Evolutionary conservation across 1,284 basidiomycete species (phyloP), one percentile per base, ranked within the genome.

Genomic region (Ustilago bromivora): DNA sequence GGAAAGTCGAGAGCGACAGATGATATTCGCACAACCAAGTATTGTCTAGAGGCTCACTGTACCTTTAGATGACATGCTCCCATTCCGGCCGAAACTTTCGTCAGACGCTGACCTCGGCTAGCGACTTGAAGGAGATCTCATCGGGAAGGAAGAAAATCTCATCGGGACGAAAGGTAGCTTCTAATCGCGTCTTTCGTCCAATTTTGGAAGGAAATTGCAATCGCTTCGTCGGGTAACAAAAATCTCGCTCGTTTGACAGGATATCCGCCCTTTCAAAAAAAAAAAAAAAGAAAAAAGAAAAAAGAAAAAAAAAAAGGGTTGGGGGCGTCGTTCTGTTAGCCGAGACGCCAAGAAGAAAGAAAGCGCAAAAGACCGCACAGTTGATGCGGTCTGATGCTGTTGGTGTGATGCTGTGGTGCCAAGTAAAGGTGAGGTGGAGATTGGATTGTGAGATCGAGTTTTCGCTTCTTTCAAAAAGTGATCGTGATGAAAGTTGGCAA

Each of bases 311-410:
- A 15, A 8, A 10, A 49, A 49, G 36, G 31, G 52, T 34, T 41
- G 40, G 12, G 23, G 40, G 40, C 40, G 10, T 41, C 40, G 11
- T 41, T n/a, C 40, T 41, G 10, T 13, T 53, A 53, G 52, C 52
- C 52, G 56, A 46, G 56, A 57, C 56, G 46, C 23, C 46, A 43
- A 17, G 23, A n/a, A 46, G 11, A n/a, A 54, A 6, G 11, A 54
- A 51, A 46, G n/a, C 17, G 19, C 17, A 46, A 46, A 46, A 28
- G 23, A 11, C 38, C 2, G 28, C 28, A 17, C 28, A 13, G 49
- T 13, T 31, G 40, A 41, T 41, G 40, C 40, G 40, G 17, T 6
- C 13, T 11, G 1, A 23, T 23, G 23, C 23, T 23, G 23, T 19
- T 23, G 23, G 23, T 23, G 23, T 0, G 2, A 23, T 23, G 23